Base-by-base conservation (phyloP, 345 rosid species). In the Salix exigua region DNA sequence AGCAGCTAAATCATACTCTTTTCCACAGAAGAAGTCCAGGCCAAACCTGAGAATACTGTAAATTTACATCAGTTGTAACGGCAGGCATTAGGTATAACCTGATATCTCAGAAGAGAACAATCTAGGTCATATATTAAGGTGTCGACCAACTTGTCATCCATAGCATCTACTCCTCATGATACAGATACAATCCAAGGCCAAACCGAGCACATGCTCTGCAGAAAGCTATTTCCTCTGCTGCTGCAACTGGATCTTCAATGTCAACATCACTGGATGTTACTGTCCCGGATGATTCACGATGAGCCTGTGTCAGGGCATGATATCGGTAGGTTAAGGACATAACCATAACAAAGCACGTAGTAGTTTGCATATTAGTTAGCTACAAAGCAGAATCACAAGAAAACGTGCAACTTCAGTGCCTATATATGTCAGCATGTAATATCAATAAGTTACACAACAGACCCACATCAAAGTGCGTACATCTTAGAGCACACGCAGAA, bases 211-310 rank as follows among this genome's bases (percentile, higher is more conserved):
- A 95, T 7, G 96, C 97, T 72, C 89, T 89, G 90, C 99, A 91
- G 84, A 93, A 95, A 51, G 99, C 98, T 67, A 90, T 89, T 88
- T 93, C 99, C 85, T 95, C 99, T 2, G 99, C 99, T 65, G 92
- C 91, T 75, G 96, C 81, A 75, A 95, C 99, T 14, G 91, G 97
- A 82, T 95, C 98, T 6, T 42, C 83, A 14, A 78, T 72, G 51
- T 78, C 46, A 44, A 80, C 81, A 66, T 90, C 87, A 40, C 77
- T 73, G 4, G 90, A 70, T 44, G 87, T 82, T 50, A 90, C 88
- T 16, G 97, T 95, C 81, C 99, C 99, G 28, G 93, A 88, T 17
- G 99, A 88, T 77, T 95, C 99, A 1, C 97, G 97, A 77, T 93
- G 91, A 28, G 97, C 99, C 99, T 95, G 88, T 60, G 76, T 65